Percentiles rank a stretch among this genome's conserved stretches.
Conservation (phyloP, 2,329 filamentous ascomycete genomes). For the Aspergillus calidoustus region DNA sequence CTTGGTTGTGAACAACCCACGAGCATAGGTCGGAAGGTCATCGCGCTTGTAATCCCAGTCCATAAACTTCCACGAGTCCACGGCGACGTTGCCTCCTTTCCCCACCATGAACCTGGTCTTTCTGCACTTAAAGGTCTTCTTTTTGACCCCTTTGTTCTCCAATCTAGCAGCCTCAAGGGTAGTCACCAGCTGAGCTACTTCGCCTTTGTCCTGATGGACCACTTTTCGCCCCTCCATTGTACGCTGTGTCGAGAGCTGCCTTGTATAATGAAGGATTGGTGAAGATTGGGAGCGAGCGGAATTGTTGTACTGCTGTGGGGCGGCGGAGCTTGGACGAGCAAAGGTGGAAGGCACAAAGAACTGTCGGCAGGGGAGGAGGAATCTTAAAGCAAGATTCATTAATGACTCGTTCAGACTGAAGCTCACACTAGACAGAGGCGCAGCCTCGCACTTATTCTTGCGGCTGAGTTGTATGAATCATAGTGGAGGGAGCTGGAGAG, state of each 20-base stretch:
- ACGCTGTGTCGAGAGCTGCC: background rate
- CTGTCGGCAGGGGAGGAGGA: background rate
- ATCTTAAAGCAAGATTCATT: background rate
- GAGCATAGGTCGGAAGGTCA: slow-evolving; percentile 86
- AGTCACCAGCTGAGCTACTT: slow-evolving; percentile 68
- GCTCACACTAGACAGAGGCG: background rate
- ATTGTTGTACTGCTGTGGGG: background rate
- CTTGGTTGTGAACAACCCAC: slow-evolving; percentile 88
- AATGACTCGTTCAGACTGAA: background rate
- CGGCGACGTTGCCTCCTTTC: slow-evolving; percentile 67
- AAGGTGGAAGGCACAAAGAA: background rate
- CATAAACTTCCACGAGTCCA: slow-evolving; percentile 91
- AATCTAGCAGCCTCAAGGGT: slow-evolving; percentile 60
- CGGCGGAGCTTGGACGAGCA: background rate
- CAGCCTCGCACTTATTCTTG: slow-evolving; percentile 12
- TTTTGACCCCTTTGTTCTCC: slow-evolving; percentile 57
- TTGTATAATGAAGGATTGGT: background rate
- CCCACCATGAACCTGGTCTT: slow-evolving; percentile 76
- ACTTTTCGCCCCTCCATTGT: slow-evolving; percentile 44
- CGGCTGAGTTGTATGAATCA: slow-evolving; percentile 15
- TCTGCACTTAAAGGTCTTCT: slow-evolving; percentile 71
- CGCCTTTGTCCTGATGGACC: slow-evolving; percentile 70
- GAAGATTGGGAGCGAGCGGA: background rate
- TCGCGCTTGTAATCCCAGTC: slow-evolving; percentile 95
- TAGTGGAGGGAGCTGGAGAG: background rate